These are phyloP conservation scores for Kickxella alabastrina DNA, from an alignment of 192 early-diverging fungal genomes.

Conservation along the genomic window DNA sequence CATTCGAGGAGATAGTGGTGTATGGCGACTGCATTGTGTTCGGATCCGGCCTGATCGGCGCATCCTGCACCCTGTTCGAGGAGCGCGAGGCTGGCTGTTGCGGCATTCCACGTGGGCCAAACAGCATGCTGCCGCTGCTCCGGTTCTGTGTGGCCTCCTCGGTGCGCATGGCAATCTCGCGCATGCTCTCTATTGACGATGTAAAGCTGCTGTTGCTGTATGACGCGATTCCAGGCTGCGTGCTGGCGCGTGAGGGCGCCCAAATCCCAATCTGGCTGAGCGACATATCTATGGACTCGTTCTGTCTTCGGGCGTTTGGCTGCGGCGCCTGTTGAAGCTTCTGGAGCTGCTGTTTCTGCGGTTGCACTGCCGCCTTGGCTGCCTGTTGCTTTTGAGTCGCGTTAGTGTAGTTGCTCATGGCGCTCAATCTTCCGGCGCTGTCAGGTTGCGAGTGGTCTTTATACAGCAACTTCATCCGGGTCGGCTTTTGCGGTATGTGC, in stretches of 20 bases:
- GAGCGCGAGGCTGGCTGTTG: constrained; percentile 12
- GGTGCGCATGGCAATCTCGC: constrained; percentile 31
- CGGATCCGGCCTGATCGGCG: constrained; percentile 10
- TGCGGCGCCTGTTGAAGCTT: constrained; percentile 2
- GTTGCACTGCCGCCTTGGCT: too few relatives aligned
- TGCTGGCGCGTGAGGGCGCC: constrained; percentile 16
- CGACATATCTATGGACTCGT: constrained; percentile 8
- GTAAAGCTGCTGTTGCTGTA: constrained; percentile 33
- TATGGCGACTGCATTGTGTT: constrained; percentile 19
- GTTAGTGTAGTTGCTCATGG: constrained; percentile 10
- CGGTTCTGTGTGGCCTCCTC: constrained; percentile 23
- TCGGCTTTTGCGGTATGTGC: constrained; percentile 44
- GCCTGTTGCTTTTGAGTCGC: not conserved
- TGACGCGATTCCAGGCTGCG: constrained; percentile 1
- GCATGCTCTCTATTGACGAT: constrained; percentile 51
- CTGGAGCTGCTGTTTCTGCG: constrained; percentile 4
- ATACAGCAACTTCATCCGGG: constrained; percentile 51
- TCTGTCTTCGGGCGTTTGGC: too few relatives aligned
- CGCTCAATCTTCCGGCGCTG: constrained; percentile 24
- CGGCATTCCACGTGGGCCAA: constrained; percentile 52
- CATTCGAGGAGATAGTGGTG: constrained; percentile 10
- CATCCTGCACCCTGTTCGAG: constrained; percentile 25
- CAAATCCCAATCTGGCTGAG: constrained; percentile 37
- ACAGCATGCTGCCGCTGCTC: constrained; percentile 46
- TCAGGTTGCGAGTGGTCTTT: constrained; percentile 41